Percentiles rank a stretch among this genome's conserved stretches.
phyloP scores from a whole-genome alignment of 495 filamentous ascomycete species.

The Saxophila tyrrhenica region DNA sequence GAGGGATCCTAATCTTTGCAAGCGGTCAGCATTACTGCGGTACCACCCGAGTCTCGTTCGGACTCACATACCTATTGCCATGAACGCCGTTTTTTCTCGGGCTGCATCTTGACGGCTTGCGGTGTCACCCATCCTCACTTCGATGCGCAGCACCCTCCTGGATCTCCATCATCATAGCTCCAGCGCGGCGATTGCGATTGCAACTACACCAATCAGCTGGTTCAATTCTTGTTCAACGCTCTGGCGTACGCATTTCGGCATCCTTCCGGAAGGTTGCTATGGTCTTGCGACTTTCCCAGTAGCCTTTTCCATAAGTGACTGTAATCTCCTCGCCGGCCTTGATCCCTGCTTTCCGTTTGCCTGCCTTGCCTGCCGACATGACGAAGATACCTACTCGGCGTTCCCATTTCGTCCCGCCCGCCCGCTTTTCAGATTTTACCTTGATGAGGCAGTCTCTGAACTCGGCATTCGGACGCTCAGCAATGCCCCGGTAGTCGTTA shows the following conservation, averaged over 20 bases:
- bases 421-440: slow-evolving; percentile 20
- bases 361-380: slow-evolving; percentile 43
- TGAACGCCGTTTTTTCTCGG: too few species aligned
- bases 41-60: too few species aligned
- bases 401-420: slow-evolving; percentile 32
- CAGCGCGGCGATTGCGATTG: background rate
- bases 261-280: slow-evolving; percentile 12
- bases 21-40: too few species aligned
- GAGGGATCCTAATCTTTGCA: too few species aligned
- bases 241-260: slow-evolving; percentile 4
- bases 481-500: slow-evolving; percentile 62
- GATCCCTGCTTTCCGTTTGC: slow-evolving; percentile 39
- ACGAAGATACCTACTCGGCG: slow-evolving; percentile 49
- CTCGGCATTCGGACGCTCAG: slow-evolving; percentile 45
- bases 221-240: background rate
- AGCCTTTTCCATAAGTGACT: slow-evolving; percentile 59
- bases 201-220: background rate
- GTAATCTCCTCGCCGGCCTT: slow-evolving; percentile 50
- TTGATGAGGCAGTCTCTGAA: slow-evolving; percentile 39
- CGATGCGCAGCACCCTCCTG: background rate
- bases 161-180: too few species aligned
- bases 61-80: too few species aligned
- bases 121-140: too few species aligned
- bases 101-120: too few species aligned
- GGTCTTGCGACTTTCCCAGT: slow-evolving; percentile 39